These are phyloP conservation scores for Iris pallida DNA, from an alignment of 116 monocot genomes.

Conservation along the genomic window DNA sequence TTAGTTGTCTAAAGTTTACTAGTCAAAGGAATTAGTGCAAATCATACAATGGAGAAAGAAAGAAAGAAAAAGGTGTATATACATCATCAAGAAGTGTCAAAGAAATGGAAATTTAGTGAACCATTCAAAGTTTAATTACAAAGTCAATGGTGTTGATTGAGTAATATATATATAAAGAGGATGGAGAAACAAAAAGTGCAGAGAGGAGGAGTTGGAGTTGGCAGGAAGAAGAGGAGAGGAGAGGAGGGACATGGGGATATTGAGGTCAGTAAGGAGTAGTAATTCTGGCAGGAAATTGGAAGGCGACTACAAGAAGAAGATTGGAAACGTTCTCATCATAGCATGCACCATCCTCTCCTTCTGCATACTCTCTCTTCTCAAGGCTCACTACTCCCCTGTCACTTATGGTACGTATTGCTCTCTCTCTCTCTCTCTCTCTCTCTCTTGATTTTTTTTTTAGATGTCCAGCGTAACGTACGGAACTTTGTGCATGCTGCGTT, in stretches of 20 bases:
- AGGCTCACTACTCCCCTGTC: conserved; percentile 17
- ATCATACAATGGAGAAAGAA: no score
- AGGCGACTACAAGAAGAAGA: background rate
- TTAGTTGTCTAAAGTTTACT: no score
- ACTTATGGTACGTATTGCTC: background rate
- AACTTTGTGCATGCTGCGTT: no score
- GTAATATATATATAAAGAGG: no score
- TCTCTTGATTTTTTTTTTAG: no score
- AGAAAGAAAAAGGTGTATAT: no score
- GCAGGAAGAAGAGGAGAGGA: conserved; percentile 7
- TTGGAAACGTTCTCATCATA: conserved; percentile 15
- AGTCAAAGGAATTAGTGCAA: no score
- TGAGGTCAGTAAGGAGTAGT: background rate
- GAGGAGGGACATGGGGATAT: conserved; percentile 11
- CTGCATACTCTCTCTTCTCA: conserved; percentile 25
- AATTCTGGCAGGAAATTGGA: conserved; percentile 12
- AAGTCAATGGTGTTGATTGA: no score
- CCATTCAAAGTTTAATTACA: no score
- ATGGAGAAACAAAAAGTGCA: background rate
- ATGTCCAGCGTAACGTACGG: no score
- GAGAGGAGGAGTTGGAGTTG: background rate
- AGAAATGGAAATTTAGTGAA: no score
- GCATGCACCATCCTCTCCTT: conserved; percentile 27
- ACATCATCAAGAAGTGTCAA: no score
- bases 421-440: conserved; percentile 2